Evolutionary conservation across 306 rosid species (phyloP).

Genomic region (Sophora flavescens): DNA sequence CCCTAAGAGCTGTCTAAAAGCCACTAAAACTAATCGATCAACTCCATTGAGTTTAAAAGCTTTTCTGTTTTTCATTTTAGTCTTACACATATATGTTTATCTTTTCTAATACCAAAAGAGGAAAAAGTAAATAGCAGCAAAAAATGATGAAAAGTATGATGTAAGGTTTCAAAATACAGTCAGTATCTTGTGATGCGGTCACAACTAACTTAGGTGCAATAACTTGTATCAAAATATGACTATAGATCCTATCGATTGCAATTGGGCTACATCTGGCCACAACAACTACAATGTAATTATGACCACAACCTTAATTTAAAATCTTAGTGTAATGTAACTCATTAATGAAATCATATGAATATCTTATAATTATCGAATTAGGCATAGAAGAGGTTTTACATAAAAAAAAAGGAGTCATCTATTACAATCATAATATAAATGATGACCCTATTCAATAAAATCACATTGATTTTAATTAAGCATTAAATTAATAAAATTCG

Average conservation of each 20-base stretch:
- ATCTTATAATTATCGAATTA: not conserved
- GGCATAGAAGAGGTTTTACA: no score
- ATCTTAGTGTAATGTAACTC: not conserved
- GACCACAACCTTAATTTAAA: no score
- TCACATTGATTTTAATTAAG: not conserved
- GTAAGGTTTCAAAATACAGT: no score
- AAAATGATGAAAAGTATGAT: not conserved
- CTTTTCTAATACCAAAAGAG: not conserved
- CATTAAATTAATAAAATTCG: not conserved
- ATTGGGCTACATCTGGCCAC: no score
- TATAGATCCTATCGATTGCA: no score
- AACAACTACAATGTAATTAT: no score
- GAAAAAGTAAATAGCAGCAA: not conserved
- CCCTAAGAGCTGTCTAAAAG: conserved; percentile 37
- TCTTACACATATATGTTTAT: not conserved
- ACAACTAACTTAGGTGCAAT: no score
- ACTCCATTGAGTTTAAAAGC: not conserved
- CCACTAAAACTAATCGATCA: not conserved
- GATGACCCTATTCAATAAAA: no score
- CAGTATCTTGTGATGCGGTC: no score
- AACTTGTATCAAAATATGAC: no score
- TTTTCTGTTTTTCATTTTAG: not conserved
- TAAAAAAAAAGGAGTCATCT: no score
- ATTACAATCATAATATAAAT: no score
- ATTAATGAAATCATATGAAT: not conserved